Evolutionary conservation across 495 filamentous ascomycete species (phyloP).

Genomic region (Aspergillus nidulans): DNA sequence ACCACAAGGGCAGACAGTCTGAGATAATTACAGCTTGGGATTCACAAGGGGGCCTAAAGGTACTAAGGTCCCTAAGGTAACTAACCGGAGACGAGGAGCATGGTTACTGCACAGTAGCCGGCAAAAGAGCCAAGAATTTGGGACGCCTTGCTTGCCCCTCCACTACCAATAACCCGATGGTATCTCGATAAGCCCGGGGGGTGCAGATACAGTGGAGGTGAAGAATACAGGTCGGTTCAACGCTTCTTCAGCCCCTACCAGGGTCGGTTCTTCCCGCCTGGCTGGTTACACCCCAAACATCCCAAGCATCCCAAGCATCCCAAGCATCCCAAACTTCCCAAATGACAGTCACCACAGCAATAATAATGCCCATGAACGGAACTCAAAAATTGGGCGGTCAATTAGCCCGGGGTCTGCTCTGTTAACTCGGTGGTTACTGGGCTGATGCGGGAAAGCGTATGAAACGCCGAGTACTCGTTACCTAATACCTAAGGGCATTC

Average conservation of each 20-base stretch:
- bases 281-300: no score
- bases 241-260: no score
- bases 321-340: no score
- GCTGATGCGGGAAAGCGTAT: not conserved
- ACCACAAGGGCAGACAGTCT: no score
- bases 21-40: no score
- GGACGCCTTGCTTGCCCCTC: slow-evolving; percentile 2
- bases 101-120: not conserved
- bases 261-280: no score
- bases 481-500: slow-evolving; percentile 14
- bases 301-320: no score
- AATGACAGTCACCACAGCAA: not conserved
- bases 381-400: not conserved
- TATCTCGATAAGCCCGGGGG: slow-evolving; percentile 10
- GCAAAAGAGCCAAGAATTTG: slow-evolving; percentile 3
- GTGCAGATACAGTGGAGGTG: not conserved
- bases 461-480: slow-evolving; percentile 8
- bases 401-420: not conserved
- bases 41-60: no score
- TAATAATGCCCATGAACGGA: not conserved
- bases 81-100: not conserved
- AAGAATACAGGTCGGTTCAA: not conserved
- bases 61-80: no score
- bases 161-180: not conserved
- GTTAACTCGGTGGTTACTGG: not conserved